Evolutionary conservation across 257 asterid genomes (phyloP).

Genomic region (Mitragyna speciosa): DNA sequence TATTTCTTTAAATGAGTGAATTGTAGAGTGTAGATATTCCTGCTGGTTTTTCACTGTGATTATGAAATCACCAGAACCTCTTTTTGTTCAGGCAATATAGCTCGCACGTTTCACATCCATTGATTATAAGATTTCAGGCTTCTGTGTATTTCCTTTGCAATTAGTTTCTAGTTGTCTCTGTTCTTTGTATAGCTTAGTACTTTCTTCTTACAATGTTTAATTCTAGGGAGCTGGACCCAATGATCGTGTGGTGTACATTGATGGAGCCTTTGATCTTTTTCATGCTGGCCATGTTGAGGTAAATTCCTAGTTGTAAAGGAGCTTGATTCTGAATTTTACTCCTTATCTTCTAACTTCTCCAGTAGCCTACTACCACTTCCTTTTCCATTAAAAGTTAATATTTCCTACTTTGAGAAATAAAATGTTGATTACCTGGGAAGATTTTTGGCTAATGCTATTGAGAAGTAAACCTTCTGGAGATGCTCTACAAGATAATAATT

Average conservation of each 20-base stretch:
- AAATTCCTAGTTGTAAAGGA: background rate
- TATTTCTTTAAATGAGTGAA: background rate
- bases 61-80: background rate
- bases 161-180: background rate
- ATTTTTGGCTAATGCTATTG: background rate
- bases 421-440: background rate
- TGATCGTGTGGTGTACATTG: conserved; percentile 89
- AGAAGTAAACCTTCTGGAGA: background rate
- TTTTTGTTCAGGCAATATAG: background rate
- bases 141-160: background rate
- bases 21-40: background rate
- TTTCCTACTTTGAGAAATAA: background rate
- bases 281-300: conserved; percentile 99
- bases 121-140: background rate
- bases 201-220: conserved; percentile 19
- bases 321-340: background rate
- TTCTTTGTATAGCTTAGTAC: conserved; percentile 17
- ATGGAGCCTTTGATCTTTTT: conserved; percentile 94
- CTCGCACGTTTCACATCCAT: background rate
- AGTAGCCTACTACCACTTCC: too few relatives aligned
- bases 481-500: background rate
- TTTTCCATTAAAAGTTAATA: too few relatives aligned
- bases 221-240: conserved; percentile 87
- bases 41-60: background rate
- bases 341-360: background rate